Conservation (phyloP, 2,329 filamentous ascomycete genomes). For the Fusarium devonianum region DNA sequence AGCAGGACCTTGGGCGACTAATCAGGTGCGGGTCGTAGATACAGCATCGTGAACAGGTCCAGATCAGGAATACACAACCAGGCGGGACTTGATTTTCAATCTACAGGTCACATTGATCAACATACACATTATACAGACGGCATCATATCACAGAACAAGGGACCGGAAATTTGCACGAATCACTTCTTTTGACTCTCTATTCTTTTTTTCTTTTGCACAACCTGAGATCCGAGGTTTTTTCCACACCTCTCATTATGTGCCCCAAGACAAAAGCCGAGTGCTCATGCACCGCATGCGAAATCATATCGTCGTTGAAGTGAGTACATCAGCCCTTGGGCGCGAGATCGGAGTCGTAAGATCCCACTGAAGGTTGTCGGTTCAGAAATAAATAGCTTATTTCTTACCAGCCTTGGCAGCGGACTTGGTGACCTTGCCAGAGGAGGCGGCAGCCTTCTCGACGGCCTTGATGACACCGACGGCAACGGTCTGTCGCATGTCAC, state of each 20-base stretch:
- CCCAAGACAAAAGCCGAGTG: conserved; percentile 51
- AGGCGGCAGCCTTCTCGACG: conserved; percentile 69
- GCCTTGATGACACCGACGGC: conserved; percentile 95
- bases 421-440: conserved; percentile 73
- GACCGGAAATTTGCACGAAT: conserved; percentile 42
- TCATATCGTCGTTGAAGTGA: conserved; percentile 57
- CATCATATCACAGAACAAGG: conserved; percentile 1
- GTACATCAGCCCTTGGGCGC: conserved; percentile 46
- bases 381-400: conserved; percentile 65
- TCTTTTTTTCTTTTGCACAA: conserved; percentile 57
- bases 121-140: background rate
- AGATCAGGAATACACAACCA: too few species aligned
- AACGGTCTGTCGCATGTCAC: conserved; percentile 94
- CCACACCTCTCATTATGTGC: conserved; percentile 55
- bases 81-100: too few species aligned
- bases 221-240: conserved; percentile 52
- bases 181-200: conserved; percentile 60
- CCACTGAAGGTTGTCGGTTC: conserved; percentile 35
- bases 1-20: too few species aligned
- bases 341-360: conserved; percentile 38
- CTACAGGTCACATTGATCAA: too few species aligned
- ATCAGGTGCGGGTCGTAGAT: too few species aligned
- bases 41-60: too few species aligned
- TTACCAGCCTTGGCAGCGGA: conserved; percentile 76
- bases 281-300: conserved; percentile 54